Evolutionary conservation across 2,329 filamentous ascomycete genomes (phyloP), one percentile per base, ranked within the genome.

Genomic region (Hymenoscyphus scutula): DNA sequence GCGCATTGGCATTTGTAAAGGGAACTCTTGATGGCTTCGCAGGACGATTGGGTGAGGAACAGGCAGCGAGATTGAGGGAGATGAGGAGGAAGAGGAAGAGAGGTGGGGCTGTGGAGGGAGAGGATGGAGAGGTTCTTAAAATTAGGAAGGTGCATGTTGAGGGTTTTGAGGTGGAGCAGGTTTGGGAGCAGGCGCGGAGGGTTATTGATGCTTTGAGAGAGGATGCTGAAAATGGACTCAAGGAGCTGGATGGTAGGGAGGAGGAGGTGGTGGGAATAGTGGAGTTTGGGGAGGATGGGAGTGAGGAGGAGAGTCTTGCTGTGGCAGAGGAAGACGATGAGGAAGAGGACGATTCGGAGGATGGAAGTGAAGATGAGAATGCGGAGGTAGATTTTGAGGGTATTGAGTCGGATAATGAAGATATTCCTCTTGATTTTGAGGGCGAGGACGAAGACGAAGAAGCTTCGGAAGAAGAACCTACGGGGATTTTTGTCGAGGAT

Each of bases 121-220:
- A 75, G 3, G 77, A 81, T 58, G 76, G 76, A 34, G 75, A 76
- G 37, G 78, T 89, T 1, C 73, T 97, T 66, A 92, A 92, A 71
- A 80, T 97, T 71, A 88, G 90, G 70, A 92, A 90, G 76, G 80
- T 99, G 17, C 90, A 97, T 74, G 81, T 92, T 6, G 87, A 96
- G 62, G 95, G 94, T 0, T 97, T 98, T 70, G 90, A 90, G 70
- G 88, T 90, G 11, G 86, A 88, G 23, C 94, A 98, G 76, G 88
- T 99, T 53, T 99, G 94, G 90, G 91, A 97, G 76, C 95, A 99
- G 78, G 90, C 92, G 8, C 89, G 88, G 72, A 86, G 90, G 70
- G 91, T 98, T 23, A 87, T 98, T 62, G 83, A 89, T 65, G 84
- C 87, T 55, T 77, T 87, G 6, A 78, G 79, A 53, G 75, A 78